These are phyloP conservation scores for Lachnellula arida DNA, from an alignment of 2,329 filamentous ascomycete genomes.

Conservation along the genomic window DNA sequence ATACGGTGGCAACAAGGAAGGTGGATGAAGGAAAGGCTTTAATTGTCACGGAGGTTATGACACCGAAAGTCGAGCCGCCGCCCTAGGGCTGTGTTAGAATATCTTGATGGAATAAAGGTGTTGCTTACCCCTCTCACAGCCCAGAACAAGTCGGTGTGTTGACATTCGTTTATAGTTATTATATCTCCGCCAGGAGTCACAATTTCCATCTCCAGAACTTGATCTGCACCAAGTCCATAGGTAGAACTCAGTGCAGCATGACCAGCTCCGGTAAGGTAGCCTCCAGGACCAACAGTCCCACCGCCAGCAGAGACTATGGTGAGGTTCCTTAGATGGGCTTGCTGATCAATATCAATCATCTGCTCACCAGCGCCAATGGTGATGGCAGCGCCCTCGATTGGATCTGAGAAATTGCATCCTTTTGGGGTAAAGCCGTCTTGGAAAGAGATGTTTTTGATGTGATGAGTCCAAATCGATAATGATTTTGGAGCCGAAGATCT, in stretches of 20 bases:
- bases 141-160: conserved; percentile 59
- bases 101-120: neutral
- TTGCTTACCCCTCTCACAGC: conserved; percentile 51
- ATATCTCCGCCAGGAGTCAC: conserved; percentile 49
- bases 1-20: conserved; percentile 27
- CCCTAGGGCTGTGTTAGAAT: conserved; percentile 37
- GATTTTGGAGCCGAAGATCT: conserved; percentile 39
- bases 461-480: conserved; percentile 50
- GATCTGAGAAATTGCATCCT: conserved; percentile 32
- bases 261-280: conserved; percentile 57
- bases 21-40: conserved; percentile 42
- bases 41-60: conserved; percentile 53
- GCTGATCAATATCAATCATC: conserved; percentile 44
- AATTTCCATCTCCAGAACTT: conserved; percentile 54
- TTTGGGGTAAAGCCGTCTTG: conserved; percentile 40
- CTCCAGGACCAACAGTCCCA: conserved; percentile 54
- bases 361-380: conserved; percentile 50
- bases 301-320: conserved; percentile 51
- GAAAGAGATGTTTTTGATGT: conserved; percentile 38
- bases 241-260: conserved; percentile 49
- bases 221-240: conserved; percentile 58
- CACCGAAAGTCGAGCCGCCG: conserved; percentile 56
- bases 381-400: conserved; percentile 45
- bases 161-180: conserved; percentile 46
- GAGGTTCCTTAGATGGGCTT: conserved; percentile 41